Conservation (phyloP, 495 filamentous ascomycete species). For the Penicillium psychrofluorescens region DNA sequence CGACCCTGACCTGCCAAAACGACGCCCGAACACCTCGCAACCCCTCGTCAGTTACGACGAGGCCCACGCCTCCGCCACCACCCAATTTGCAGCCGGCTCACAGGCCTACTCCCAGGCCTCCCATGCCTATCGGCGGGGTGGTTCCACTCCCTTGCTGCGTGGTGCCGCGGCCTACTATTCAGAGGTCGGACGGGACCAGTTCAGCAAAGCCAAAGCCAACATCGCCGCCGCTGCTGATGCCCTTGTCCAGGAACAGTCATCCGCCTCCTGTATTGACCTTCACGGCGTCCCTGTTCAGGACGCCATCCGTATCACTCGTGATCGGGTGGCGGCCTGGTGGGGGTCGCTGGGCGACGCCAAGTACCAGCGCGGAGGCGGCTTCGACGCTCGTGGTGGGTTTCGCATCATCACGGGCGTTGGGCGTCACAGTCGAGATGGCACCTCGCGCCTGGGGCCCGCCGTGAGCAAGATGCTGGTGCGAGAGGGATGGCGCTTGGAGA, state of each 20-base stretch:
- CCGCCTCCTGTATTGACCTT: conserved; percentile 56
- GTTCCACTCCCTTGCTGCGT: conserved; percentile 58
- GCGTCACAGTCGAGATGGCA: conserved; percentile 69
- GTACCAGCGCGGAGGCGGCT: conserved; percentile 37
- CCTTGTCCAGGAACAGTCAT: conserved; percentile 55
- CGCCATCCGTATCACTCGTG: conserved; percentile 65
- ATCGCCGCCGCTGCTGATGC: conserved; percentile 49
- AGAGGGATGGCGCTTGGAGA: conserved; percentile 78
- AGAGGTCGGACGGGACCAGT: conserved; percentile 45
- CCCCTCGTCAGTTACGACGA: conserved; percentile 16
- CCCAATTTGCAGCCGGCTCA: conserved; percentile 33
- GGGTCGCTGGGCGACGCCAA: conserved; percentile 53
- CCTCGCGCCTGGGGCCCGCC: conserved; percentile 67
- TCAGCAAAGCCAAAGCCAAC: conserved; percentile 24
- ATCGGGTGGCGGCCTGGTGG: conserved; percentile 74
- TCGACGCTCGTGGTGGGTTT: conserved; percentile 42
- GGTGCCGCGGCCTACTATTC: conserved; percentile 62
- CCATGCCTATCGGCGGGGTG: conserved; percentile 53
- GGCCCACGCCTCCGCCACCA: conserved; percentile 20
- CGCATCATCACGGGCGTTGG: conserved; percentile 78
- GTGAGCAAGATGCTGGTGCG: conserved; percentile 66
- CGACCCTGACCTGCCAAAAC: conserved; percentile 15
- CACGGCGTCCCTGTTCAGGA: conserved; percentile 79
- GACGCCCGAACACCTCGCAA: conserved; percentile 1
- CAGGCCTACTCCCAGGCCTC: conserved; percentile 53